Conservation (phyloP, 1,139 yeast genomes). For the Scheffersomyces stambukii region DNA sequence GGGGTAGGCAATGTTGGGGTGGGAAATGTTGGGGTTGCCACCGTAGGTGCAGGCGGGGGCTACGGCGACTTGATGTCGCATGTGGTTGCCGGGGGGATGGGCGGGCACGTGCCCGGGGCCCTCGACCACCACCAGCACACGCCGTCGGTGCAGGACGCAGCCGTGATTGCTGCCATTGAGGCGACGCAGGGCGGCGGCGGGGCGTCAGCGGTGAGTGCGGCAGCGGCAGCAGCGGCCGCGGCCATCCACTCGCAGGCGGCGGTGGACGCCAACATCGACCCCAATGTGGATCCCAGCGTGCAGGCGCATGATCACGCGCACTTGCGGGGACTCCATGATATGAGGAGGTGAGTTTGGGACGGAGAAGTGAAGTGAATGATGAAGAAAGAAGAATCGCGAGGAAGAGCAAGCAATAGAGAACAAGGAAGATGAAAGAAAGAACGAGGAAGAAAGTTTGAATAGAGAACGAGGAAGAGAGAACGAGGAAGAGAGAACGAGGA, state of each 20-base stretch:
- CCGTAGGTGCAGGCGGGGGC: not conserved
- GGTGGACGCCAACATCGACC: constrained; percentile 41
- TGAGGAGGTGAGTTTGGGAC: too few species aligned
- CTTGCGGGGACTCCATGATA: too few species aligned
- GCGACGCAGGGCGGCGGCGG: constrained; percentile 20
- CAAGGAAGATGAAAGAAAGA: too few species aligned
- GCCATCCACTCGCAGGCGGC: constrained; percentile 10
- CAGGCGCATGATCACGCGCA: too few species aligned
- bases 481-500: too few species aligned
- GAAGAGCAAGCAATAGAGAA: too few species aligned
- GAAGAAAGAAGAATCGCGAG: too few species aligned
- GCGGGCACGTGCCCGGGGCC: constrained; percentile 8
- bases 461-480: too few species aligned
- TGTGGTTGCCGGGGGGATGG: constrained; percentile 11
- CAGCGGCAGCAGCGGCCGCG: constrained; percentile 30
- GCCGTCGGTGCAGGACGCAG: constrained; percentile 39
- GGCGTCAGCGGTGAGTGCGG: constrained; percentile 25
- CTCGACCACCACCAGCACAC: constrained; percentile 21
- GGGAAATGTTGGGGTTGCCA: not conserved
- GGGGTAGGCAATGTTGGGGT: not conserved
- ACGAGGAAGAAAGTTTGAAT: too few species aligned
- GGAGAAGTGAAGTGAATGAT: too few species aligned
- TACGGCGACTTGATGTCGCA: constrained; percentile 9
- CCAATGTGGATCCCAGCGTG: constrained; percentile 44
- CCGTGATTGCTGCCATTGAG: constrained; percentile 46